phyloP scores from a whole-genome alignment of 1,284 basidiomycete species.

The Hemileia vastatrix region DNA sequence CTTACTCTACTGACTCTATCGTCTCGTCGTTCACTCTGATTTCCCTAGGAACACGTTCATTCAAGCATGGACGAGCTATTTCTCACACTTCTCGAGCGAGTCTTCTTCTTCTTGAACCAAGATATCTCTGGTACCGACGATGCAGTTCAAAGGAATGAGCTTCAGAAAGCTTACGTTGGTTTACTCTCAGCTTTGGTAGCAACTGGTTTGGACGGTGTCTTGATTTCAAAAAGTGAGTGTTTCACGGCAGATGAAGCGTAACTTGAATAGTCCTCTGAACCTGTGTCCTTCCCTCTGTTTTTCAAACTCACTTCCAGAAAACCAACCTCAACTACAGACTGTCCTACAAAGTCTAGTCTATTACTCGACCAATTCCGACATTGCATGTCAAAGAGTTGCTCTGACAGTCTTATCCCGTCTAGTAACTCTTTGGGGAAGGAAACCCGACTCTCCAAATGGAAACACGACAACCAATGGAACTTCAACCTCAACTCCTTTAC shows the following conservation, averaged over 20 bases:
- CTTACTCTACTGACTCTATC: constrained; percentile 17
- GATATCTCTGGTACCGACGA: constrained; percentile 86
- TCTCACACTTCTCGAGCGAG: constrained; percentile 73
- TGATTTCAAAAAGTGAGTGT: constrained; percentile 70
- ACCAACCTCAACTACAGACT: constrained; percentile 66
- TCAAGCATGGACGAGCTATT: constrained; percentile 83
- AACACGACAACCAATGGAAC: constrained; percentile 37
- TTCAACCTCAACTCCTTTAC: constrained; percentile 53
- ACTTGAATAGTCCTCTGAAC: too few species aligned
- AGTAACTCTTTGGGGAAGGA: constrained; percentile 62
- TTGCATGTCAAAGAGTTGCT: constrained; percentile 65
- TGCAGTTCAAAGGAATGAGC: constrained; percentile 64
- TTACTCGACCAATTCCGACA: constrained; percentile 66
- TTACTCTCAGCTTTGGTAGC: constrained; percentile 73
- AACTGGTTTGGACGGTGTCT: constrained; percentile 68
- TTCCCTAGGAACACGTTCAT: constrained; percentile 59
- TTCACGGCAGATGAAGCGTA: background rate
- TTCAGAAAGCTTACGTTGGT: constrained; percentile 78
- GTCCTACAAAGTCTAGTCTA: constrained; percentile 56
- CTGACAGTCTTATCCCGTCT: constrained; percentile 64
- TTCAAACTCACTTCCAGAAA: constrained; percentile 52
- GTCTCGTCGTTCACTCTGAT: background rate
- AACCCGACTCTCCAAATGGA: constrained; percentile 28
- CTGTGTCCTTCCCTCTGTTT: background rate
- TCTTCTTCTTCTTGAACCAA: constrained; percentile 67